Evolutionary conservation across 2,329 filamentous ascomycete genomes (phyloP).

Genomic region (Colletotrichum gloeosporioides): DNA sequence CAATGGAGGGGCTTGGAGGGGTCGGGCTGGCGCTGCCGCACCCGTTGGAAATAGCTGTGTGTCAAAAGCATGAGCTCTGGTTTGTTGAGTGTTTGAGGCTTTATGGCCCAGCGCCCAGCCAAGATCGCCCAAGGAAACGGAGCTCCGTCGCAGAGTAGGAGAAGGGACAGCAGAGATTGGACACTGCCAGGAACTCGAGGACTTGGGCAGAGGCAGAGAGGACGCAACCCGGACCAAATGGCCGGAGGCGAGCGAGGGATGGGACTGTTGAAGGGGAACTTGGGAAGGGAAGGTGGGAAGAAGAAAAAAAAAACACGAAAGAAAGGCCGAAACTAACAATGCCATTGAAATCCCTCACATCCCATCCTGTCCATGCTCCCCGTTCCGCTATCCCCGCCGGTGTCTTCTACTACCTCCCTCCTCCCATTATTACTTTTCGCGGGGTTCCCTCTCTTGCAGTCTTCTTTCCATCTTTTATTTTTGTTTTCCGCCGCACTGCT

Average conservation of each 20-base stretch:
- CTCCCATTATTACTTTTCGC: neutral
- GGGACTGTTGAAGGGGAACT: neutral
- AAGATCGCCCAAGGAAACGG: neutral
- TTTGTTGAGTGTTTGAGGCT: constrained; percentile 22
- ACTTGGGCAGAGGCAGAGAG: neutral
- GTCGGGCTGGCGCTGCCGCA: neutral
- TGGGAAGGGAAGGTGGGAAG: neutral
- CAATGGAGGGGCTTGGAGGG: neutral
- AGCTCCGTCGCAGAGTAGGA: neutral
- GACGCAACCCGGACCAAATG: neutral
- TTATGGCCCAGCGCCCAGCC: neutral
- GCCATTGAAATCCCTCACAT: constrained; percentile 1
- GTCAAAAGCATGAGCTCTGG: constrained; percentile 2
- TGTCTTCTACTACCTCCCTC: neutral
- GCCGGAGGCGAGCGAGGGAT: neutral
- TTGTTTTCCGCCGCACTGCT: neutral
- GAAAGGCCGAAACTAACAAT: constrained; percentile 1
- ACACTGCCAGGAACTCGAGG: neutral
- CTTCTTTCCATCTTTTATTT: neutral
- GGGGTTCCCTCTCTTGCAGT: neutral
- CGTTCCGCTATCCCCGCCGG: neutral
- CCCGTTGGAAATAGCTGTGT: neutral
- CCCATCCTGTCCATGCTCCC: neutral
- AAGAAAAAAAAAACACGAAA: neutral
- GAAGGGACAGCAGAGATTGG: neutral